Evolutionary conservation across 1,139 yeast species (phyloP), one percentile per base, ranked within the genome.

Genomic region (Tardiomyces depauwii): DNA sequence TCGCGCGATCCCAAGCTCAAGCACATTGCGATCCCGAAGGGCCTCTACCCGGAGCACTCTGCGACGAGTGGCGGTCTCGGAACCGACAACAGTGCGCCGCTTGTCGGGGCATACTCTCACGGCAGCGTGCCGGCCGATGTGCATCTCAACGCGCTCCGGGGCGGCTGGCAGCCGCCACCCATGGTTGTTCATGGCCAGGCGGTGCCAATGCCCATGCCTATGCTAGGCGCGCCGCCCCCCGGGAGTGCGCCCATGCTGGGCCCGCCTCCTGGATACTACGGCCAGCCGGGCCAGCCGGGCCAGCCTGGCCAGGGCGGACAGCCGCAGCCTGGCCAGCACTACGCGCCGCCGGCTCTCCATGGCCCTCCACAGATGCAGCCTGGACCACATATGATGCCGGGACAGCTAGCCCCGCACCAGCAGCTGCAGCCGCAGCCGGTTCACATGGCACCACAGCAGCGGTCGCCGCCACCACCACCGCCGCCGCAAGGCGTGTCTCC

Each of bases 1-100:
- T 61, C 74, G 1, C 52, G 50, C 14, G 76, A 74, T 53, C 61
- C 66, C 3, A 45, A 53, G 1, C 64, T 74, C 42, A 56, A 60
- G 16, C 52, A 58, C 27, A 53, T 72, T 10, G 53, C 53, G 5
- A 63, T 72, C 18, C 73, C 74, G 18, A 55, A 55, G 41, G 65
- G 65, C 0, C 48, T 71, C 10, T 72, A 72, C 49, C 75, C 76
- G 1, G 68, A 66, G 42, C 53, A 62, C 11, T 42, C 27, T 28
- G 44, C 21, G 51, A 41, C 40, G 50, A 45, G 25, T 46, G 47
- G 23, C 45, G 40, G 39, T 40, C 45, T 13, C 44, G 30, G 23
- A 33, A 27, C 36, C 45, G 39, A 28, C 42, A 14, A 39, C 42
- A 12, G 21, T 38, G 12, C 45, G 21, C 28, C 30, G 18, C 16